Evolutionary conservation across 805 yeast species (phyloP).

Genomic region (Kuraishia molischiana): DNA sequence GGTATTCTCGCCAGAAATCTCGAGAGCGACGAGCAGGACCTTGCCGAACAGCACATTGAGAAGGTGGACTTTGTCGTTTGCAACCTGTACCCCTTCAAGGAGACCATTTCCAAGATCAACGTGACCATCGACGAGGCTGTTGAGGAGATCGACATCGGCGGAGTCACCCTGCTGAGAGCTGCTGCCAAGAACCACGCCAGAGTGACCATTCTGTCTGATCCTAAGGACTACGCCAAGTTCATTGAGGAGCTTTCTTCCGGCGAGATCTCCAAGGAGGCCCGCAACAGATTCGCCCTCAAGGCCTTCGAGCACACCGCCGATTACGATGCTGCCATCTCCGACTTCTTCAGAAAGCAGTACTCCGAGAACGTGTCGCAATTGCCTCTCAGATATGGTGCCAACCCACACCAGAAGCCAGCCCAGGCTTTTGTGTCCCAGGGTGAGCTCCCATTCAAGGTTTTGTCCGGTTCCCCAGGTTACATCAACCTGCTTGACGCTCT

Average conservation of each 20-base stretch:
- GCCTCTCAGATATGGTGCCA: slow-evolving; percentile 95
- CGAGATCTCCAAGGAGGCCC: slow-evolving; percentile 60
- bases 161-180: slow-evolving; percentile 94
- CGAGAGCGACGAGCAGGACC: slow-evolving; percentile 84
- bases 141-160: slow-evolving; percentile 97
- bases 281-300: slow-evolving; percentile 83
- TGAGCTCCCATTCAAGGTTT: slow-evolving; percentile 87
- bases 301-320: slow-evolving; percentile 99
- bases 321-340: slow-evolving; percentile 91
- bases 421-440: slow-evolving; percentile 88
- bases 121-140: slow-evolving; percentile 97
- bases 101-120: slow-evolving; percentile 89
- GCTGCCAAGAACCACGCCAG: slow-evolving; percentile 98
- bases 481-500: slow-evolving; percentile 93
- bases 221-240: slow-evolving; percentile 83
- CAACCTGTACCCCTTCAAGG: slow-evolving; percentile 96
- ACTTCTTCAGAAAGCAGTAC: slow-evolving; percentile 95
- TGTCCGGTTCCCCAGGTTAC: slow-evolving; percentile 95
- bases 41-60: slow-evolving; percentile 81
- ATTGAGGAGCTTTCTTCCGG: slow-evolving; percentile 71
- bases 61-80: slow-evolving; percentile 97
- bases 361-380: slow-evolving; percentile 83
- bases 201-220: slow-evolving; percentile 93
- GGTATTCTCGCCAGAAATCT: slow-evolving; percentile 93
- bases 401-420: slow-evolving; percentile 99